A percentile compares a stretch with the other conserved stretches of the same genome.
These are phyloP conservation scores for Fonsecaea nubica DNA, from an alignment of 2,329 filamentous ascomycete genomes.

Conservation along the genomic window DNA sequence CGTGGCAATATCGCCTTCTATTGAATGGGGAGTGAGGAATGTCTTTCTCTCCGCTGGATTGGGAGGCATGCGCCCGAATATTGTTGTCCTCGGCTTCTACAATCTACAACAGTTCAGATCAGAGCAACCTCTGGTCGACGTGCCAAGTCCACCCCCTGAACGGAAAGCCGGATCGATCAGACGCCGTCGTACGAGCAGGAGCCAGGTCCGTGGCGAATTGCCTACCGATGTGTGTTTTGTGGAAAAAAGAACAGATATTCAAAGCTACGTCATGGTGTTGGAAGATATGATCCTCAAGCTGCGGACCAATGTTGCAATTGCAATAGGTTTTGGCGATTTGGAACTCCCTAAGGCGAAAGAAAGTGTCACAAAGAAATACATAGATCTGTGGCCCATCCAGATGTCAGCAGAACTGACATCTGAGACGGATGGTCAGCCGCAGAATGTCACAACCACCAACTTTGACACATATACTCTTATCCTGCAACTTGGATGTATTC, in stretches of 20 bases:
- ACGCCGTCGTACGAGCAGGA: slow-evolving; percentile 33
- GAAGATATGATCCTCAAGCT: slow-evolving; percentile 80
- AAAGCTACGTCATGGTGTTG: slow-evolving; percentile 79
- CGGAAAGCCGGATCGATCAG: slow-evolving; percentile 31
- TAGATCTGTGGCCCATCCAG: slow-evolving; percentile 90
- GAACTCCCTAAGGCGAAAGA: slow-evolving; percentile 71
- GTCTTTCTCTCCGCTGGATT: slow-evolving; percentile 80
- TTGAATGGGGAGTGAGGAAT: slow-evolving; percentile 86
- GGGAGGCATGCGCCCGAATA: slow-evolving; percentile 88
- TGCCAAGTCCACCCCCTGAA: slow-evolving; percentile 57
- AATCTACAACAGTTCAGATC: slow-evolving; percentile 77
- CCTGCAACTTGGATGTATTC: slow-evolving; percentile 81
- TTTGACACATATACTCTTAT: slow-evolving; percentile 93
- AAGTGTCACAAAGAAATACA: slow-evolving; percentile 72
- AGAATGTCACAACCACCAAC: slow-evolving; percentile 78
- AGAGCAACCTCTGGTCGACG: slow-evolving; percentile 62
- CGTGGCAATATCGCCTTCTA: slow-evolving; percentile 78
- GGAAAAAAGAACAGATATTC: slow-evolving; percentile 71
- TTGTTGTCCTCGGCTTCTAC: slow-evolving; percentile 80
- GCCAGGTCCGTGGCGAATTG: slow-evolving; percentile 60
- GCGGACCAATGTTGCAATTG: slow-evolving; percentile 83
- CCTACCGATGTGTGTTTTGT: slow-evolving; percentile 74
- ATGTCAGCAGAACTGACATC: slow-evolving; percentile 84
- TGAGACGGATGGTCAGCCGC: slow-evolving; percentile 58
- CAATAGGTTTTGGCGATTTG: slow-evolving; percentile 77